Conservation (phyloP, 2,329 filamentous ascomycete genomes). For the Ilyonectria robusta region DNA sequence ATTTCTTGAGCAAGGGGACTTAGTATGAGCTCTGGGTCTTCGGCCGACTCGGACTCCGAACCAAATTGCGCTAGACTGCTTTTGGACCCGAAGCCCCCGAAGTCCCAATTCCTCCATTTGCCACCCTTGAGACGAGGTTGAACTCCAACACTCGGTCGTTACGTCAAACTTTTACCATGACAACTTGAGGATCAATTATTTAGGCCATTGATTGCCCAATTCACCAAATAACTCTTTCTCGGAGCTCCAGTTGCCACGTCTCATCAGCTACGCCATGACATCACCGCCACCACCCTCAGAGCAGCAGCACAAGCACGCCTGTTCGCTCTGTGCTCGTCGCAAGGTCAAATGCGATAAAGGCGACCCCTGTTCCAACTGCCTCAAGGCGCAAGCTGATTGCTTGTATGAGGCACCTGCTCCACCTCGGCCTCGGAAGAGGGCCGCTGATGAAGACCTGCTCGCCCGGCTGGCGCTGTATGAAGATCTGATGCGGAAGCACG, state of each 20-base stretch:
- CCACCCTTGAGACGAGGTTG: not conserved
- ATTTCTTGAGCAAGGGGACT: too few species aligned
- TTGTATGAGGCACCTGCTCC: constrained; percentile 40
- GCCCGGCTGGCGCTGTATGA: constrained; percentile 46
- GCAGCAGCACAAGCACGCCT: constrained; percentile 36
- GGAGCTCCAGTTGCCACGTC: not conserved
- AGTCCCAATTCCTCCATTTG: not conserved
- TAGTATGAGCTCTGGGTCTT: too few species aligned
- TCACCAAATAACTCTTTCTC: not conserved
- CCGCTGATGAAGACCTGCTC: constrained; percentile 47
- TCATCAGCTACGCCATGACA: not conserved
- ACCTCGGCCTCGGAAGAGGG: constrained; percentile 45
- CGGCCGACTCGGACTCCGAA: not conserved
- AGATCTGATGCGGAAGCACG: constrained; percentile 46
- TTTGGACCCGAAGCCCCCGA: constrained; percentile 6
- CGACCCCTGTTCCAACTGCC: constrained; percentile 60
- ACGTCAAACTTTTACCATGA: not conserved
- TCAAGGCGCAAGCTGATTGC: constrained; percentile 51
- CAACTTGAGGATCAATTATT: not conserved
- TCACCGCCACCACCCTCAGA: not conserved
- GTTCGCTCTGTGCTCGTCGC: constrained; percentile 38
- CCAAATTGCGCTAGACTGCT: not conserved
- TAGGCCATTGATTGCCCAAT: not conserved
- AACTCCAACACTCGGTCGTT: not conserved
- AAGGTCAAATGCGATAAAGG: constrained; percentile 57